phyloP scores from a whole-genome alignment of 2,329 filamentous ascomycete species.

The Trichoderma simmonsii region DNA sequence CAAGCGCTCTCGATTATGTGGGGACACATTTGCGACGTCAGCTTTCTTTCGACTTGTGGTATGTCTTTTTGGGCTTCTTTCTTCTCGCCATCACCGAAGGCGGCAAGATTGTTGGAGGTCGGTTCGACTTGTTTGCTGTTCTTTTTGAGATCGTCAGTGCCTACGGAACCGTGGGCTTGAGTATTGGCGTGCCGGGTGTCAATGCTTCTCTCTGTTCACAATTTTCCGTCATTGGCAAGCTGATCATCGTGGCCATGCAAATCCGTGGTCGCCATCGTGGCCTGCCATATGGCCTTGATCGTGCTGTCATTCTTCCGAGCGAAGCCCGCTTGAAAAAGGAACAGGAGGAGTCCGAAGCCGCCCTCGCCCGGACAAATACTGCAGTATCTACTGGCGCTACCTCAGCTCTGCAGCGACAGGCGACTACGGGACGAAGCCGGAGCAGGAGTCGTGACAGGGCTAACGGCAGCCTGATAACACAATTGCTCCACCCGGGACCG shows the following conservation, averaged over 20 bases:
- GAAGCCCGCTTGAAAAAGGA: conserved; percentile 55
- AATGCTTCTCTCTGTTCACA: conserved; percentile 81
- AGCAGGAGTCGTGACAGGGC: conserved; percentile 39
- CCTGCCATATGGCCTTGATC: conserved; percentile 63
- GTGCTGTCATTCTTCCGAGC: conserved; percentile 58
- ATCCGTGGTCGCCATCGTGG: conserved; percentile 67
- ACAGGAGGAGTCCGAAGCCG: conserved; percentile 45
- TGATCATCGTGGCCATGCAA: conserved; percentile 67
- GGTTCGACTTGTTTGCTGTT: conserved; percentile 66
- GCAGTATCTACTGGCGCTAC: conserved; percentile 32
- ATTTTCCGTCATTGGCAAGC: conserved; percentile 71
- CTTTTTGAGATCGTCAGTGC: conserved; percentile 87
- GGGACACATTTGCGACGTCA: conserved; percentile 88
- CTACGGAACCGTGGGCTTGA: conserved; percentile 91
- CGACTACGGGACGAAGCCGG: conserved; percentile 30
- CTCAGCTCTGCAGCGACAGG: conserved; percentile 30
- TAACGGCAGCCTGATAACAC: conserved; percentile 43
- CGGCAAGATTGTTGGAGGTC: conserved; percentile 55
- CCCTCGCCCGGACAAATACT: conserved; percentile 38
- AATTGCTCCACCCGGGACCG: conserved; percentile 50
- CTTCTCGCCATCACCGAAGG: conserved; percentile 90
- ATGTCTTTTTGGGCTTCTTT: conserved; percentile 89
- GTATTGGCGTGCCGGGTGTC: conserved; percentile 71
- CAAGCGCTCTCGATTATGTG: conserved; percentile 73
- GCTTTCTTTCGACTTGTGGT: conserved; percentile 97